These are phyloP conservation scores for Nemania serpens DNA, from an alignment of 2,329 filamentous ascomycete genomes.

Conservation along the genomic window DNA sequence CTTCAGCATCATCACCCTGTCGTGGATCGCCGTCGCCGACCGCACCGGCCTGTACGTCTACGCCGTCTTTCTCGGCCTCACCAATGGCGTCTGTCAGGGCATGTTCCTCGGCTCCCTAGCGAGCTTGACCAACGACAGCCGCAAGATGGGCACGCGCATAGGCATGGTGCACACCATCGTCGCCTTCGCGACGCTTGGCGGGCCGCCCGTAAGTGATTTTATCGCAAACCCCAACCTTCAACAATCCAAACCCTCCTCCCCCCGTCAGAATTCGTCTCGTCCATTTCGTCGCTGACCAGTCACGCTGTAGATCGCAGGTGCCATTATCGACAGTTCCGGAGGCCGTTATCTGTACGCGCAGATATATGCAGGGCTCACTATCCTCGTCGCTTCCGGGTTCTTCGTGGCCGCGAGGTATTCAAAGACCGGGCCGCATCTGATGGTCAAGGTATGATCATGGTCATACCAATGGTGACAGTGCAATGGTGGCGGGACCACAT, in stretches of 20 bases:
- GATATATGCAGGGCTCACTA: conserved; percentile 30
- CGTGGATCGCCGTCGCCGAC: conserved; percentile 57
- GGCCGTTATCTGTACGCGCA: conserved; percentile 32
- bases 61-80: conserved; percentile 32
- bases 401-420: conserved; percentile 14
- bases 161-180: conserved; percentile 34
- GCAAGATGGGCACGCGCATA: conserved; percentile 35
- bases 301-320: conserved; percentile 20
- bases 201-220: conserved; percentile 29
- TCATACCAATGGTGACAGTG: too few relatives aligned
- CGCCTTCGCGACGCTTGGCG: conserved; percentile 33
- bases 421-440: conserved; percentile 8
- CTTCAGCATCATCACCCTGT: conserved; percentile 53
- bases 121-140: conserved; percentile 29
- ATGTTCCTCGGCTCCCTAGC: conserved; percentile 32
- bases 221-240: too few relatives aligned
- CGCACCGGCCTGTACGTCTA: conserved; percentile 31
- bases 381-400: conserved; percentile 25
- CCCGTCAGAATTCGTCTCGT: neutral
- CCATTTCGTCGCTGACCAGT: neutral
- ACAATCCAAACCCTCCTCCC: neutral
- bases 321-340: conserved; percentile 32
- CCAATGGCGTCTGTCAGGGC: conserved; percentile 34
- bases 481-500: too few relatives aligned
- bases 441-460: conserved; percentile 3